Base-by-base conservation (phyloP, 2,329 filamentous ascomycete genomes). In the Drechslerella dactyloides region DNA sequence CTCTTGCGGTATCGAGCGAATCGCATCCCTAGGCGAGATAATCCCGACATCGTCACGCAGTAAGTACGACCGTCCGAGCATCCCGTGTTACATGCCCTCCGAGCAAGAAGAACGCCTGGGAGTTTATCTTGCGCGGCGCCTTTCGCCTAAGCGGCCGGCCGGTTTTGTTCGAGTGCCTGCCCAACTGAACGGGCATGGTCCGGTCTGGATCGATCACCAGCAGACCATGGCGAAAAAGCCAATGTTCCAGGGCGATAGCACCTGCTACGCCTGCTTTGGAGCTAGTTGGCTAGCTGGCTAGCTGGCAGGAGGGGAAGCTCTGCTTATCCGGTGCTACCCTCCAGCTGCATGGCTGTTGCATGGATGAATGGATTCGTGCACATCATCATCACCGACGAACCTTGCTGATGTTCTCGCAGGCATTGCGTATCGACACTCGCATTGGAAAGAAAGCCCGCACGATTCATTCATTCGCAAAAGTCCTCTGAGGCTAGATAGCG, bases 111-210 rank as follows among this genome's bases (percentile, higher is more conserved):
- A 51, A 51, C 11, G 11, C 46, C 19, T 11, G 46, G 6, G 17
- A 51, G 60, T 70, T 62, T 51, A 54, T 70, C 65, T 70, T 63
- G 65, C 65, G 55, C 50, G 53, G 54, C 60, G 66, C 66, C 66
- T 64, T 59, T 51, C n/a, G 19, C 37, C 30, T 53, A 17, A 13
- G 4, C n/a, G 37, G 13, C n/a, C n/a, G 37, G 13, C n/a, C n/a
- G n/a, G n/a, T n/a, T 42, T 42, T 42, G 37, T 2, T 42, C 37
- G 5, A 8, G 27, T 46, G 15, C 42, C 42, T 46, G 15, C 42
- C 19, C 19, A 15, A 21, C 4, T n/a, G n/a, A n/a, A n/a, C n/a
- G n/a, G n/a, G n/a, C n/a, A n/a, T 46, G 15, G 42, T 46, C 15
- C 15, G 19, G 5, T 21, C 15, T 21, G 19, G 15, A 46, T 46